These are phyloP conservation scores for Pseudognaphalium luteoalbum DNA, from an alignment of 129 eudicot genomes.

Conservation along the genomic window DNA sequence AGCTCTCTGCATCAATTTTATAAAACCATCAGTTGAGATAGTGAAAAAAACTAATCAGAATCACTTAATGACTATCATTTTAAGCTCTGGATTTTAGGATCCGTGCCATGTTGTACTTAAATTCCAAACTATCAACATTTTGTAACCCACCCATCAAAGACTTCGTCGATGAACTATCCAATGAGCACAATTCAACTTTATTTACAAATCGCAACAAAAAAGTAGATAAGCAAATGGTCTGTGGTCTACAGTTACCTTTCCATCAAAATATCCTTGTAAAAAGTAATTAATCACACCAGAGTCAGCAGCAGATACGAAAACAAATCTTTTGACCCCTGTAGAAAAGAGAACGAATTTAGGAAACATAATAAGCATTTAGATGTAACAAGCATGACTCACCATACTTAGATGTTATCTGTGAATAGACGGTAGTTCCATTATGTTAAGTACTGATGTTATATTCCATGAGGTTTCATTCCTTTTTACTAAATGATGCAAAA, in stretches of 20 bases:
- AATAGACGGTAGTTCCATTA: slow-evolving; percentile 12
- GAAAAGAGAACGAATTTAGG: background rate
- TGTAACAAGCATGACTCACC: slow-evolving; percentile 1
- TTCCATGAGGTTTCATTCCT: slow-evolving; percentile 12
- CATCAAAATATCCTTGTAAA: slow-evolving; percentile 90
- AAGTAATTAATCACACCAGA: slow-evolving; percentile 74
- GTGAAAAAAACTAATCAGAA: slow-evolving; percentile 15
- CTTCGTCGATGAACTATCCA: background rate
- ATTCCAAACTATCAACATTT: background rate
- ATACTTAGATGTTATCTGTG: background rate
- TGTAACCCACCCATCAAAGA: background rate
- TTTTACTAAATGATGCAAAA: background rate
- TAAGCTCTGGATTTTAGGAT: background rate
- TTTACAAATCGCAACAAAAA: background rate
- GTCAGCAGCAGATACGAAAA: slow-evolving; percentile 91
- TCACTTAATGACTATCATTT: background rate
- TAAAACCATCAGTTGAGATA: slow-evolving; percentile 14
- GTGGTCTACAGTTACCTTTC: slow-evolving; percentile 64
- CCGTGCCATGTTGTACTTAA: background rate
- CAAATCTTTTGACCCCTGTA: slow-evolving; percentile 84
- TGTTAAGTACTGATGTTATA: slow-evolving; percentile 6
- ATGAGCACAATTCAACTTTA: background rate
- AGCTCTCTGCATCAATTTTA: slow-evolving; percentile 67
- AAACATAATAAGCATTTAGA: background rate
- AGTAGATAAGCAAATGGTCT: slow-evolving; percentile 7